Evolutionary conservation across 2,329 filamentous ascomycete genomes (phyloP), one percentile per base, ranked within the genome.

Genomic region (Aspergillus sclerotialis): DNA sequence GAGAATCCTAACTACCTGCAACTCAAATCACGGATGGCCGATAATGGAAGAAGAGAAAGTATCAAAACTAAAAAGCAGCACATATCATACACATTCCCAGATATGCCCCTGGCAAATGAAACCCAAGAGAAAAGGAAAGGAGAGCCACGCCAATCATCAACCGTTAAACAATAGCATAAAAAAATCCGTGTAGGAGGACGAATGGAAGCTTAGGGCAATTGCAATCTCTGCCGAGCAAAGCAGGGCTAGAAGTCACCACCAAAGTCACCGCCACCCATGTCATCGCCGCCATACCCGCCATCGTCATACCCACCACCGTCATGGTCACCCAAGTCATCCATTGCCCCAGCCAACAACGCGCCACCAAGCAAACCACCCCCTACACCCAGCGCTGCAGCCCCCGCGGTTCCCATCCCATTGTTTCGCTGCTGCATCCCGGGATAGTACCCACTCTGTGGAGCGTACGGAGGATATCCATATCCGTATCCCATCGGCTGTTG

Each of bases 341-440:
- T 69, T 1, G 80, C 80, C 52, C 82, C 70, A 2, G 72, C 80
- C 19, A 94, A 61, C 50, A 94, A 42, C 42, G 78, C 75, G 36
- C 88, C 88, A 48, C 87, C 89, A 1, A 94, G 50, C 55, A 94
- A 53, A 59, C 88, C 88, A 43, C 82, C 88, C 46, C 87, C 88
- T 4, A 85, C 60, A 65, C 88, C 88, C 28, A 94, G 66, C 14
- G 84, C 84, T 7, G 81, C 78, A 33, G 80, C 86, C 30, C 84
- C 86, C 8, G 72, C 76, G 39, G 75, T 71, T n/a, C 85, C 84
- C 64, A 90, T 68, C 4, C 69, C 56, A 28, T 45, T 45, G 34
- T 61, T 63, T 49, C 68, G 69, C 39, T 65, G 69, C 37, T 65
- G 62, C 16, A 54, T 54, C 59, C 41, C 54, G 6, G 49, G 47